Evolutionary conservation across 2,329 filamentous ascomycete species (phyloP).

Genomic region (Aspergillus candidus): DNA sequence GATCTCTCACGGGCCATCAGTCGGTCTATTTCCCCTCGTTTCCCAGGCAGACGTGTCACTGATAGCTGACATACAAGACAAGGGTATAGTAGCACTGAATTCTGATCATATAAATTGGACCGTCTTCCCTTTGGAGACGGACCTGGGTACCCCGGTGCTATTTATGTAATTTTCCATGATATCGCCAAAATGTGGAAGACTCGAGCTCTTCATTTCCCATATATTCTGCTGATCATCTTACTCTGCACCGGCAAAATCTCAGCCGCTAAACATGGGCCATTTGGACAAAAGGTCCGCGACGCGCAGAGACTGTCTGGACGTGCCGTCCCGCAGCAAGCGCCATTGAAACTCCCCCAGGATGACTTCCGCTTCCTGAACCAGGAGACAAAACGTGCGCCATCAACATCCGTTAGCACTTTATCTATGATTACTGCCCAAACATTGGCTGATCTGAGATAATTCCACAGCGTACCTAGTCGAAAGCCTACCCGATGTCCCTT

Average conservation of each 20-base stretch:
- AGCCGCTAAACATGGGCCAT: slow-evolving; percentile 21
- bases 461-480: slow-evolving; percentile 57
- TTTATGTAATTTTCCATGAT: too few species aligned
- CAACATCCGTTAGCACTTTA: background rate
- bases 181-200: too few species aligned
- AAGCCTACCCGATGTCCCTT: slow-evolving; percentile 61
- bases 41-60: too few species aligned
- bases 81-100: too few species aligned
- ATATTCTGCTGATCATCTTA: slow-evolving; percentile 7
- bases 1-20: too few species aligned
- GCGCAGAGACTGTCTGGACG: slow-evolving; percentile 19
- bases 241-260: slow-evolving; percentile 15
- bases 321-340: slow-evolving; percentile 8
- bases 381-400: slow-evolving; percentile 22
- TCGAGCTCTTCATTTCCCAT: too few species aligned
- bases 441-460: background rate
- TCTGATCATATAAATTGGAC: too few species aligned
- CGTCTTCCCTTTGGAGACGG: too few species aligned
- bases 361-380: slow-evolving; percentile 23
- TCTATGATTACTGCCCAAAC: background rate
- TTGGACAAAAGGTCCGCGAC: slow-evolving; percentile 20
- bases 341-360: slow-evolving; percentile 11
- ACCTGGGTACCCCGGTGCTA: too few species aligned
- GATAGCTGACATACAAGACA: too few species aligned
- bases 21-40: too few species aligned